Conservation (phyloP, 192 early-diverging fungal species). For the Podila minutissima region DNA sequence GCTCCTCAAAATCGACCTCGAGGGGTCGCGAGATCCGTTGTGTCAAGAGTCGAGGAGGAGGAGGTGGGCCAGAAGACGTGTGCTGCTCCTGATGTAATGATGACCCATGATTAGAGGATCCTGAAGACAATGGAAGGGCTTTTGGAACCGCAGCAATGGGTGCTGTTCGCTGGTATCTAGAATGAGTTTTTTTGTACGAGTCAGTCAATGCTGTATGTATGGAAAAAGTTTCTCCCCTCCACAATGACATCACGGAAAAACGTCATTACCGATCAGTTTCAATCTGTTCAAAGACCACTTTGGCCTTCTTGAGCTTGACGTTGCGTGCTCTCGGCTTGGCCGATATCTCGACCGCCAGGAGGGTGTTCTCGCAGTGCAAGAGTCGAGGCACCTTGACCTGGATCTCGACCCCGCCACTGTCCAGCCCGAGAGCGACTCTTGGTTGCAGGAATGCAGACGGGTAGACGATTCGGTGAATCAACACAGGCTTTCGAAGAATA, state of each 20-base stretch:
- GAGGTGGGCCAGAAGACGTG: constrained; percentile 20
- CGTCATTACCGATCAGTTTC: constrained; percentile 41
- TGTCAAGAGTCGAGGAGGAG: constrained; percentile 32
- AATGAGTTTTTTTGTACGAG: neutral
- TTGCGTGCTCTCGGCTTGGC: constrained; percentile 43
- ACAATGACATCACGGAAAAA: too few species aligned
- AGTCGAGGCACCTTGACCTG: constrained; percentile 42
- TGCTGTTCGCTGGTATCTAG: constrained; percentile 30
- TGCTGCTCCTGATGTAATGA: neutral
- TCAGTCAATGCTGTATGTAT: too few species aligned
- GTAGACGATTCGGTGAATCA: constrained; percentile 44
- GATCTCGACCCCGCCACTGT: constrained; percentile 46
- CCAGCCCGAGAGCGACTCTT: constrained; percentile 23
- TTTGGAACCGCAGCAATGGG: constrained; percentile 14
- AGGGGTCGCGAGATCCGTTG: constrained; percentile 31
- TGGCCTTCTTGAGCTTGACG: constrained; percentile 39
- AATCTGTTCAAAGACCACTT: constrained; percentile 48
- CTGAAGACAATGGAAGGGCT: constrained; percentile 9
- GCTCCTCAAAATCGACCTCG: constrained; percentile 37
- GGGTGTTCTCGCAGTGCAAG: constrained; percentile 42
- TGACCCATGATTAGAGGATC: neutral
- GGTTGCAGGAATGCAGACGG: constrained; percentile 37
- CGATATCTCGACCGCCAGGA: constrained; percentile 36
- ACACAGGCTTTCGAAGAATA: constrained; percentile 23
- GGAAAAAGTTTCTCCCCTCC: too few species aligned